Evolutionary conservation across 75 land plant species (phyloP).

Genomic region (Pinus albicaulis): DNA sequence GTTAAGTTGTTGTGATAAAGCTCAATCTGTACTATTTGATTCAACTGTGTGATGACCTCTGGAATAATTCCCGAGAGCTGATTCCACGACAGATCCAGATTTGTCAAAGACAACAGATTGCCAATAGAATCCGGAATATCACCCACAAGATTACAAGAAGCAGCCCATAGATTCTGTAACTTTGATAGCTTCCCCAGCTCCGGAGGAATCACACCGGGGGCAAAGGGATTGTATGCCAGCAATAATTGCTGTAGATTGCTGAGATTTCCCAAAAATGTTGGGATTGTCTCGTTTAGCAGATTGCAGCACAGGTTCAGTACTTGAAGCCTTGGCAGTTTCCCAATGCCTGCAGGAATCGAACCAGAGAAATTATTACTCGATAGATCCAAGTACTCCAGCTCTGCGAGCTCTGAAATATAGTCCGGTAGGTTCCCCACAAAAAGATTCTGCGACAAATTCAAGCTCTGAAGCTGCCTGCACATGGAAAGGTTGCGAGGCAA

Average conservation of each 20-base stretch:
- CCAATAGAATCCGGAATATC: conserved; percentile 19
- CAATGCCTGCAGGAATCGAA: conserved; percentile 17
- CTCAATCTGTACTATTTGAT: conserved; percentile 17
- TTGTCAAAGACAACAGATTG: background rate
- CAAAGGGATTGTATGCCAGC: conserved; percentile 14
- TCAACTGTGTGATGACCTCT: conserved; percentile 10
- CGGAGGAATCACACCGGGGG: conserved; percentile 3
- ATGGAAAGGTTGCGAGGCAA: conserved; percentile 20
- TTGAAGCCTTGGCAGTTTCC: conserved; percentile 10
- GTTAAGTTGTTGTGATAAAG: conserved; percentile 25
- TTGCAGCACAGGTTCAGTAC: conserved; percentile 17
- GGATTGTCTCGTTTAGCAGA: conserved; percentile 15
- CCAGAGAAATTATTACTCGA: conserved; percentile 24
- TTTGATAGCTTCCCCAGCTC: conserved; percentile 12
- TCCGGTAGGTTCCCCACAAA: conserved; percentile 5
- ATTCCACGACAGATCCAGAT: conserved; percentile 23
- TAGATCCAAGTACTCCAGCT: conserved; percentile 22
- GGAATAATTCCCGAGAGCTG: conserved; percentile 21
- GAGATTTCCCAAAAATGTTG: conserved; percentile 6
- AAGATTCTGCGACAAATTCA: background rate
- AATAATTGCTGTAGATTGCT: conserved; percentile 6
- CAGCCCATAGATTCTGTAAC: background rate
- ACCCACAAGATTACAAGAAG: conserved; percentile 5
- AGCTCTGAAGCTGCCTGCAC: conserved; percentile 12
- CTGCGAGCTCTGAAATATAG: conserved; percentile 4